These are phyloP conservation scores for Botrytis galanthina DNA, from an alignment of 2,329 filamentous ascomycete genomes.

Conservation along the genomic window DNA sequence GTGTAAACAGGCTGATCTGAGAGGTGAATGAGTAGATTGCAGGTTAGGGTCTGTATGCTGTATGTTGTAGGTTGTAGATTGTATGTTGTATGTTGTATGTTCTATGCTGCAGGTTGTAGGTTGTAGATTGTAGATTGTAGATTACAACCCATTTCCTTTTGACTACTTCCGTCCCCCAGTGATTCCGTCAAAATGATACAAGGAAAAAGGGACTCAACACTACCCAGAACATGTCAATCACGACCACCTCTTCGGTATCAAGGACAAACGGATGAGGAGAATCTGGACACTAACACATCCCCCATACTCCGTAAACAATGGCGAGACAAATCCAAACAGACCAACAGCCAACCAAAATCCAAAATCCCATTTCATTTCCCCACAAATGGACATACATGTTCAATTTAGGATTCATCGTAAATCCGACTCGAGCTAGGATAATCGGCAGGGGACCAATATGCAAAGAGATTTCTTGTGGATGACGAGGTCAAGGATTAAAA, in stretches of 20 bases:
- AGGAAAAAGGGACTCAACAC: neutral
- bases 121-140: neutral
- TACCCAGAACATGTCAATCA: neutral
- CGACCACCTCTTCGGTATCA: neutral
- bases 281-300: neutral
- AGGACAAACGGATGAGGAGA: neutral
- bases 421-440: neutral
- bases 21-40: neutral
- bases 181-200: neutral
- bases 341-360: neutral
- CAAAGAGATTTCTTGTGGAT: neutral
- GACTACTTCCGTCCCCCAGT: neutral
- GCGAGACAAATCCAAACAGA: neutral
- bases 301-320: neutral
- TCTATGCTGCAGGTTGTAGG: neutral
- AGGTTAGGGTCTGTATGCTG: neutral
- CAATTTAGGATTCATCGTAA: neutral
- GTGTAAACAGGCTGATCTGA: neutral
- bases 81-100: too few species aligned
- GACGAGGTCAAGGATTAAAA: neutral
- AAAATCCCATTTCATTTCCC: neutral
- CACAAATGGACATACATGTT: conserved; percentile 10
- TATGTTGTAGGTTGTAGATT: neutral
- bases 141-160: neutral
- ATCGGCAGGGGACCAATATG: neutral